Base-by-base conservation (phyloP, 169 alveolate genomes). In the Fabrea salina region DNA sequence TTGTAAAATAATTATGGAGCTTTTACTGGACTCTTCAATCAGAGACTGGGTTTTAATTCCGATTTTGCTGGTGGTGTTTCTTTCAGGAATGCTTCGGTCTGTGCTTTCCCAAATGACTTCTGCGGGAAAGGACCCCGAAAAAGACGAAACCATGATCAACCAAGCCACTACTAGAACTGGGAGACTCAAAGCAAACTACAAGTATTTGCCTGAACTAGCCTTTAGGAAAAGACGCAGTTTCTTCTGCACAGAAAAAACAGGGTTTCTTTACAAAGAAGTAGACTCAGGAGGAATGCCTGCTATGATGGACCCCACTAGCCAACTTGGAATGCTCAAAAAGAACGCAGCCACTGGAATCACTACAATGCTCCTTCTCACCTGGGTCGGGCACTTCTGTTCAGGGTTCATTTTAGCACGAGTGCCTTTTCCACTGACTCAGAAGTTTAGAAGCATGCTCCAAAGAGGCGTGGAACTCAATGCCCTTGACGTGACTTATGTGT, bases 371-470 rank as follows among this genome's bases (percentile, higher is more conserved):
- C 43, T 80, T 30, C 81, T 77, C 59, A 81, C 81, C 7, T 88
- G 88, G 80, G 91, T 86, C 8, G 80, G 86, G 13, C 80, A 80
- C 39, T 88, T 93, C 75, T 93, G 91, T 83, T 82, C 89, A 58
- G 97, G 95, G 25, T 92, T 85, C 80, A 81, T 92, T 50, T 75
- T 81, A 44, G 92, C 92, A 11, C 83, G 88, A 83, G 80, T 91
- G 5, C 97, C 97, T n/a, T 93, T 93, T 89, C 95, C 95, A 33
- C 82, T 93, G 35, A 91, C 96, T 19, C 79, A 89, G 68, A 91
- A 87, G 78, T 91, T 93, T 80, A 88, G 91, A 83, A 53, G 89
- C 43, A 89, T 93, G 92, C 83, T 90, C 56, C 91, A 93, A 70
- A 88, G 91, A 68, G 97, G 97, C 37, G 83, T 93, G n/a, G 92